A percentile compares a stretch with the other conserved stretches of the same genome.
Conservation (phyloP, 495 filamentous ascomycete species). For the Tuber umbilicatum region DNA sequence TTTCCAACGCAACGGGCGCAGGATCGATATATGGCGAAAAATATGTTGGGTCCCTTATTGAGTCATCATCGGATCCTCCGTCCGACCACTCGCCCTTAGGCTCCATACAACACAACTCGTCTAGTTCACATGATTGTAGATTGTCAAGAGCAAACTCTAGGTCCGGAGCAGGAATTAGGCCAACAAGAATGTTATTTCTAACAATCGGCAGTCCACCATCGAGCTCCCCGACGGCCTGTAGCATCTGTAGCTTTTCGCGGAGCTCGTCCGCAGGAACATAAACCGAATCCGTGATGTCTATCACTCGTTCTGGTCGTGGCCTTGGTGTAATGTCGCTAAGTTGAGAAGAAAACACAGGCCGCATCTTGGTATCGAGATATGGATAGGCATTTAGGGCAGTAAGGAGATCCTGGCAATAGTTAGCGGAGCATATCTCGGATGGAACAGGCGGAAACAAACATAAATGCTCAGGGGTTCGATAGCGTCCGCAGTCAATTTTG, state of each 20-base stretch:
- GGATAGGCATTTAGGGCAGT: conserved; percentile 97
- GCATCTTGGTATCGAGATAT: conserved; percentile 88
- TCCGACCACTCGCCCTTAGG: conserved; percentile 48
- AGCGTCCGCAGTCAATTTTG: conserved; percentile 97
- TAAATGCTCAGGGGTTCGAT: conserved; percentile 94
- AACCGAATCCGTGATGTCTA: conserved; percentile 77
- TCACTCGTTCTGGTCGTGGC: conserved; percentile 64
- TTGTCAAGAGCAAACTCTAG: conserved; percentile 87
- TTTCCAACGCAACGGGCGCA: conserved; percentile 78
- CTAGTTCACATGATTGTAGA: conserved; percentile 61
- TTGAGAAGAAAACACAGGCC: conserved; percentile 76
- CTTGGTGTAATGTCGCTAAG: conserved; percentile 79
- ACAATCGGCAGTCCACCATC: conserved; percentile 88
- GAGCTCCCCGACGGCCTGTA: conserved; percentile 81
- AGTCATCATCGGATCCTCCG: conserved; percentile 54
- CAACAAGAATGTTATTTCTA: conserved; percentile 69
- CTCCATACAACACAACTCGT: conserved; percentile 73
- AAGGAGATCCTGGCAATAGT: conserved; percentile 61
- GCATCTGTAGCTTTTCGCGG: conserved; percentile 67
- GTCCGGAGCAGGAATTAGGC: conserved; percentile 88
- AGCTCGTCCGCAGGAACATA: conserved; percentile 68
- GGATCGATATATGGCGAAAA: conserved; percentile 91
- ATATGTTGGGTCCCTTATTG: conserved; percentile 61
- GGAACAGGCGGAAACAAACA: conserved; percentile 47
- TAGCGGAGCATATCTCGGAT: conserved; percentile 8